Evolutionary conservation across 1,284 basidiomycete species (phyloP).

Genomic region (Austroboletus olivaceoglutinosus): DNA sequence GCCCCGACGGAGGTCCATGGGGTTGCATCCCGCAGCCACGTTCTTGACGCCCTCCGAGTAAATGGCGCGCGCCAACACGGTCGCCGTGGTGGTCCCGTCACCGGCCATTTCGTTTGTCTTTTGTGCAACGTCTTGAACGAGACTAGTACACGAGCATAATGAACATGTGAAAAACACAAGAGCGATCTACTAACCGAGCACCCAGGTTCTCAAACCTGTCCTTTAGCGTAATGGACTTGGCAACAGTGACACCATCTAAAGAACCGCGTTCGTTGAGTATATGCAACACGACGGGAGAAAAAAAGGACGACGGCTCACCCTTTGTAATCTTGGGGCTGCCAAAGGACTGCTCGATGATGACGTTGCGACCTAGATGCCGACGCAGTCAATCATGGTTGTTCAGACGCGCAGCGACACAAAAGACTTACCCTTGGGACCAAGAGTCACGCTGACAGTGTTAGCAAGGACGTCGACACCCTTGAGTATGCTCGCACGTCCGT

Average conservation of each 20-base stretch:
- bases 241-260: slow-evolving; percentile 95
- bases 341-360: slow-evolving; percentile 98
- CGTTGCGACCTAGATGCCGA: slow-evolving; percentile 74
- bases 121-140: slow-evolving; percentile 93
- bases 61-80: slow-evolving; percentile 95
- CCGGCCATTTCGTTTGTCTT: slow-evolving; percentile 98
- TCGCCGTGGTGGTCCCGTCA: slow-evolving; percentile 98
- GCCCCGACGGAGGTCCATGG: slow-evolving; percentile 97
- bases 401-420: not conserved
- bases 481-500: slow-evolving; percentile 91
- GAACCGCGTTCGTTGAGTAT: not conserved
- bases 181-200: slow-evolving; percentile 69
- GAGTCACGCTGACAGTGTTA: slow-evolving; percentile 91
- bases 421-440: slow-evolving; percentile 87
- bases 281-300: not conserved
- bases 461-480: slow-evolving; percentile 96
- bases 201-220: slow-evolving; percentile 99
- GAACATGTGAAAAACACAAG: not conserved
- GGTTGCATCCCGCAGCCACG: slow-evolving; percentile 98
- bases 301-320: slow-evolving; percentile 48
- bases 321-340: slow-evolving; percentile 99
- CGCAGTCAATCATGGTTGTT: slow-evolving; percentile 10
- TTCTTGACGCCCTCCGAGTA: slow-evolving; percentile 99
- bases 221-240: slow-evolving; percentile 91
- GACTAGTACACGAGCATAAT: slow-evolving; percentile 42